Base-by-base conservation (phyloP, 495 filamentous ascomycete species). In the Amniculicola lignicola region DNA sequence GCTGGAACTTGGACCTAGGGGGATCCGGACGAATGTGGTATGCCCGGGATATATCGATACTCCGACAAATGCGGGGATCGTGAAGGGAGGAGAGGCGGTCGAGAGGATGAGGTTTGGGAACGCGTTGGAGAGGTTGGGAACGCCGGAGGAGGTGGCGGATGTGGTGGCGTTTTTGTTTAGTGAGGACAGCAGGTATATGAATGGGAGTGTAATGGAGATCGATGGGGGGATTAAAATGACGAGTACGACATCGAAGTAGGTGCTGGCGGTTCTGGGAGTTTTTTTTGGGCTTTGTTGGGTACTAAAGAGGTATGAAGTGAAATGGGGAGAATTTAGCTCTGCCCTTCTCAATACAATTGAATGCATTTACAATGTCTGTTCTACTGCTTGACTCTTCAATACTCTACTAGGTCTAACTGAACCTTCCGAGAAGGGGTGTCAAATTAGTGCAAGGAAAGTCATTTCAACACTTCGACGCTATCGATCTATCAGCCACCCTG, bases 101-200 rank as follows among this genome's bases (percentile, higher is more conserved):
- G 42, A 31, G 56, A 54, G 55, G 44, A 61, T 50, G 51, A 51
- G 51, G 59, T 64, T 73, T 28, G 64, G 71, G 42, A 72, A 67
- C 28, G 77, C 77, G 6, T 59, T 82, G 33, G 76, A 75, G 37
- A 69, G 78, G 40, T 68, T 79, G 59, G 79, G 79, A 2, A 72
- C 71, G 15, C 69, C 76, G 4, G 77, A 76, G 41, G 79, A 82
- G 64, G 70, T 81, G 22, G 76, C 77, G 10, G 72, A 74, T 41
- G 74, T 80, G 47, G 75, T 78, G 11, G 68, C 71, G 6, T 79
- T 79, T 67, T 68, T 81, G 70, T 75, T 80, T 53, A 74, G 76
- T 29, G 75, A 75, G 54, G 67, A 66, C 39, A 64, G 59, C 41
- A 15, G 74, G 64, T 79, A 76, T 64, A 72, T 82, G 72, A 81